These are phyloP conservation scores for Candida freyschussii DNA, from an alignment of 1,139 yeast species.

Conservation along the genomic window DNA sequence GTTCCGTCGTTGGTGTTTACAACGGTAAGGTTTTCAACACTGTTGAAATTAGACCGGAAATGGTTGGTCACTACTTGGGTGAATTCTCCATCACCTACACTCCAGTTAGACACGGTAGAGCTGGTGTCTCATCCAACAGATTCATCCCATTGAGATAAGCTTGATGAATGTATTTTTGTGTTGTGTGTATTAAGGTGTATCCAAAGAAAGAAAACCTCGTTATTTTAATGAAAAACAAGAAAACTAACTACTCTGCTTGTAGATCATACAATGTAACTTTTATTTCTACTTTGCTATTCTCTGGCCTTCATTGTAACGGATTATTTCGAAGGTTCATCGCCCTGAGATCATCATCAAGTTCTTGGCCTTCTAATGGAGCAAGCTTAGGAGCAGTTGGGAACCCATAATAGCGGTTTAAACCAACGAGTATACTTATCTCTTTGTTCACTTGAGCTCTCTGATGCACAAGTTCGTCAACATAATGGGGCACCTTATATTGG, in stretches of 20 bases:
- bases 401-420: slow-evolving; percentile 45
- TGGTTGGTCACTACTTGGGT: slow-evolving; percentile 99
- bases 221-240: slow-evolving; percentile 17
- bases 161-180: slow-evolving; percentile 12
- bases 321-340: slow-evolving; percentile 17
- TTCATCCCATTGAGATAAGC: slow-evolving; percentile 62
- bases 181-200: slow-evolving; percentile 13
- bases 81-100: slow-evolving; percentile 99
- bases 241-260: not conserved
- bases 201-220: slow-evolving; percentile 10
- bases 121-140: slow-evolving; percentile 82
- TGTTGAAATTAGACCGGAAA: slow-evolving; percentile 98
- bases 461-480: slow-evolving; percentile 32
- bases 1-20: slow-evolving; percentile 98
- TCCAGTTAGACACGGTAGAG: slow-evolving; percentile 99
- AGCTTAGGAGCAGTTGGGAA: slow-evolving; percentile 64
- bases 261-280: too few species aligned
- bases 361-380: slow-evolving; percentile 54
- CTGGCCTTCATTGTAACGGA: not conserved
- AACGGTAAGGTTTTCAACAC: slow-evolving; percentile 99
- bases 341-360: slow-evolving; percentile 51
- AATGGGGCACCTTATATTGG: slow-evolving; percentile 29
- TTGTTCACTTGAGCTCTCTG: slow-evolving; percentile 39
- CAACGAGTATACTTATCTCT: slow-evolving; percentile 52
- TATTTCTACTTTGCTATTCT: not conserved